These are phyloP conservation scores for Colletotrichum horii DNA, from an alignment of 2,329 filamentous ascomycete species.

Conservation along the genomic window DNA sequence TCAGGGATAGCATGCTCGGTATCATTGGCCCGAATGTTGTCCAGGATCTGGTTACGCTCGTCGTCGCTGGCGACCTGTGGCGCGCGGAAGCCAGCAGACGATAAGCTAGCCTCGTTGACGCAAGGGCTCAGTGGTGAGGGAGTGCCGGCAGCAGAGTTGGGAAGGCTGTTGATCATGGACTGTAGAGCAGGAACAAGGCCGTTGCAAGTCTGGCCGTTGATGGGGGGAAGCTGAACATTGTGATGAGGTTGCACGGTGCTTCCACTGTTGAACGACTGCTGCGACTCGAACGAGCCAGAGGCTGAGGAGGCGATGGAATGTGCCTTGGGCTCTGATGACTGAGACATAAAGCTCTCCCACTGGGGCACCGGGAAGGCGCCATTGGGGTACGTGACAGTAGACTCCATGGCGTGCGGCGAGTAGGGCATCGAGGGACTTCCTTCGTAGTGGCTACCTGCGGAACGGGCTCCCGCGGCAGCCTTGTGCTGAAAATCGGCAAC, in stretches of 20 bases:
- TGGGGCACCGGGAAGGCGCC: conserved; percentile 82
- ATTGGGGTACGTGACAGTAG: conserved; percentile 76
- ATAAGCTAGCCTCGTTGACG: conserved; percentile 56
- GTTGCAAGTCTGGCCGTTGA: conserved; percentile 68
- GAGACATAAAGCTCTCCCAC: conserved; percentile 88
- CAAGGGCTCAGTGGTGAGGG: conserved; percentile 78
- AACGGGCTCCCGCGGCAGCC: conserved; percentile 74
- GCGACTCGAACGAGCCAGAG: conserved; percentile 71
- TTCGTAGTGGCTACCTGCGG: conserved; percentile 61
- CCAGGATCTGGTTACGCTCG: conserved; percentile 82
- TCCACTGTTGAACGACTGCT: conserved; percentile 65
- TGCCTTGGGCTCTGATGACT: conserved; percentile 73
- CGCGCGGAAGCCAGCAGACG: conserved; percentile 68
- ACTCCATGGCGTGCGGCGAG: conserved; percentile 78
- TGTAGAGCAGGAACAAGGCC: conserved; percentile 69
- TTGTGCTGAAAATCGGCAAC: conserved; percentile 99
- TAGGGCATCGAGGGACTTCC: conserved; percentile 70
- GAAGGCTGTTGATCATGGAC: conserved; percentile 75
- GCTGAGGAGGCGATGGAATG: conserved; percentile 73
- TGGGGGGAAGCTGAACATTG: conserved; percentile 66
- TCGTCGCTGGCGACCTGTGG: conserved; percentile 86
- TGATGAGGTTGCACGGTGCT: conserved; percentile 62
- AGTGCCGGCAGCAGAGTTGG: conserved; percentile 71
- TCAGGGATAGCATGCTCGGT: conserved; percentile 83
- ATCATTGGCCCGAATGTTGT: conserved; percentile 84